Evolutionary conservation across 352 stramenopile genomes (phyloP), one percentile per base, ranked within the genome.

Genomic region (Phytopythium chamaehyphon): DNA sequence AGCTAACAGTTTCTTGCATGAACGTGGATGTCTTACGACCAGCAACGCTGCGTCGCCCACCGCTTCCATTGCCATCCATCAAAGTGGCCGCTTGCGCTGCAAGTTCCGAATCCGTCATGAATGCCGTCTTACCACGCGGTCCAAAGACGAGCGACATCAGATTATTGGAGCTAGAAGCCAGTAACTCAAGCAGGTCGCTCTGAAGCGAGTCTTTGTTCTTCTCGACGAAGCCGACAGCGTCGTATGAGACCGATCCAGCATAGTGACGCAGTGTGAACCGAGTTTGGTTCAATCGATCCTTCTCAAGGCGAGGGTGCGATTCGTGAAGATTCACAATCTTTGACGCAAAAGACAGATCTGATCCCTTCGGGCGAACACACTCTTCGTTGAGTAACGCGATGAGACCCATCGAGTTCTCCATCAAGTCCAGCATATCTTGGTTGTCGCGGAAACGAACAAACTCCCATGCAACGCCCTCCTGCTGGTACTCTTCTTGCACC

Each of bases 341-440:
- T 21, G 81, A 93, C 19, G 82, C 80, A 44, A 96, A 96, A 2
- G 84, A 93, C 40, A 73, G 36, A 51, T 97, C 87, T 22, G 77
- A 92, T 8, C 89, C 89, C 69, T 91, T 93, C 3, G 87, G 86
- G 14, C 84, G 71, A 40, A 96, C 85, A 53, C 86, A 96, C 57
- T 97, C 89, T 69, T 97, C 89, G 53, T 97, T 96, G 12, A 97
- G 71, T 24, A 97, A 62, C 18, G 85, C 74, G 59, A 97, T 91
- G 11, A 97, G 52, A 15, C 88, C 89, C 71, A 96, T 94, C 23
- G 82, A 90, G 37, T 84, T 91, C 60, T 97, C 89, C 3, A 96
- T 62, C 50, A 97, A 57, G 40, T 95, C 86, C 33, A 97, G 67
- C 65, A 96, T 92, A 38, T 96, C 83, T 55, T 95, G 86, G 59